phyloP scores from a whole-genome alignment of 148 eudicot genomes.

The Polygonum maritimum region DNA sequence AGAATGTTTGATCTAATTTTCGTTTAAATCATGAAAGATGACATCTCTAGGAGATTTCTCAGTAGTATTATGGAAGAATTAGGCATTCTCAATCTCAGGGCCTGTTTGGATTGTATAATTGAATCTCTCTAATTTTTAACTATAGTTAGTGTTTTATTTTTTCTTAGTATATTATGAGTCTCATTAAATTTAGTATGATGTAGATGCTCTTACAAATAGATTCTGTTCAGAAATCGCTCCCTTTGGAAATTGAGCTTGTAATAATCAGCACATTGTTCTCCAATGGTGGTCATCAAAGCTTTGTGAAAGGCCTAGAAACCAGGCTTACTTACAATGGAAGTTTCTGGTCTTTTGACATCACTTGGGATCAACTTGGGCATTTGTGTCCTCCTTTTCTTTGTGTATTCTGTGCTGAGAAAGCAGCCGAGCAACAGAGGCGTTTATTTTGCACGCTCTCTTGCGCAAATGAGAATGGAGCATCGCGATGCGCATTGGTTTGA shows the following conservation, averaged over 20 bases:
- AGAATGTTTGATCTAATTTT: no score
- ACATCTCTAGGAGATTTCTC: no score
- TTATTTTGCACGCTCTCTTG: constrained; percentile 67
- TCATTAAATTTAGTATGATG: no score
- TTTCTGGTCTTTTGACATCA: constrained; percentile 75
- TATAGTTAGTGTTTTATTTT: no score
- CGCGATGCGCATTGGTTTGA: constrained; percentile 48
- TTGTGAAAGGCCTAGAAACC: neutral
- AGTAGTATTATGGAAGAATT: no score
- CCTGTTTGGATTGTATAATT: no score
- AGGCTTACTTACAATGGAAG: constrained; percentile 36
- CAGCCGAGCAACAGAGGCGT: constrained; percentile 75
- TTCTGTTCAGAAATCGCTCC: neutral
- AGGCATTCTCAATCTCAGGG: no score
- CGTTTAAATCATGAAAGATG: no score
- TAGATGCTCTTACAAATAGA: neutral
- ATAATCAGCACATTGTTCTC: neutral
- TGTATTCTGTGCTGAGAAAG: constrained; percentile 82
- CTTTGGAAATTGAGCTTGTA: neutral
- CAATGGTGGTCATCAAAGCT: neutral
- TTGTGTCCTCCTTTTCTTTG: constrained; percentile 45
- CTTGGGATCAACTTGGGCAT: constrained; percentile 80
- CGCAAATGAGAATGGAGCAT: constrained; percentile 35
- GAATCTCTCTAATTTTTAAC: no score
- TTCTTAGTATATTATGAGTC: no score